A percentile compares a stretch with the other conserved stretches of the same genome.
These are phyloP conservation scores for Ceriops decandra DNA, from an alignment of 345 rosid genomes.

Conservation along the genomic window DNA sequence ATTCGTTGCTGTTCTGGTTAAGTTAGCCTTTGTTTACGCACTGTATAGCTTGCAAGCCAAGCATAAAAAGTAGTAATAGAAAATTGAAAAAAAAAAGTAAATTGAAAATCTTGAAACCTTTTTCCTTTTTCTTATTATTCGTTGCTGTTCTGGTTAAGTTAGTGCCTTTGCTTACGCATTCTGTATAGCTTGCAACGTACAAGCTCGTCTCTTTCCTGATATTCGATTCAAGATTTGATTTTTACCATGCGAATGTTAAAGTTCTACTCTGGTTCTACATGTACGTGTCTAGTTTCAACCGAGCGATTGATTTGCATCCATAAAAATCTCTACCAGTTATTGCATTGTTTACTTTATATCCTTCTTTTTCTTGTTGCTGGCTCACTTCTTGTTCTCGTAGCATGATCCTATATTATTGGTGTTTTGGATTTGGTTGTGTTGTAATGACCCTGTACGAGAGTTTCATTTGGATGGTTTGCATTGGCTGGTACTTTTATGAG, in stretches of 20 bases:
- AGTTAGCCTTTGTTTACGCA: no score
- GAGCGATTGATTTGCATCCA: not conserved
- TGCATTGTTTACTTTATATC: no score
- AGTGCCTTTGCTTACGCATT: no score
- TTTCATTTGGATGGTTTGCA: conserved; percentile 36
- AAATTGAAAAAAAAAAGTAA: no score
- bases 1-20: not conserved
- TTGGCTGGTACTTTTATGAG: conserved; percentile 24
- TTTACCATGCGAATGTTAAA: not conserved
- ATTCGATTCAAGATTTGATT: not conserved
- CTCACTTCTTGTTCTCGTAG: no score
- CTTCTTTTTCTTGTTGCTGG: no score
- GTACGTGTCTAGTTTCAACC: not conserved
- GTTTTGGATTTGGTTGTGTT: not conserved
- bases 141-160: no score
- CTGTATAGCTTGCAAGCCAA: no score
- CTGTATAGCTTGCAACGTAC: no score
- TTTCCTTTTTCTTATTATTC: not conserved
- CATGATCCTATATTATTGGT: not conserved
- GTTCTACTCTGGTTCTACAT: not conserved
- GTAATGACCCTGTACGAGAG: conserved; percentile 1
- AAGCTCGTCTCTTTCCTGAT: not conserved
- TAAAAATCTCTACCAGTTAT: no score
- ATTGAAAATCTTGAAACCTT: no score
- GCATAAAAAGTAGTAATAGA: no score